Evolutionary conservation across 2,329 filamentous ascomycete genomes (phyloP), one percentile per base, ranked within the genome.

Genomic region (Diaporthe ilicicola): DNA sequence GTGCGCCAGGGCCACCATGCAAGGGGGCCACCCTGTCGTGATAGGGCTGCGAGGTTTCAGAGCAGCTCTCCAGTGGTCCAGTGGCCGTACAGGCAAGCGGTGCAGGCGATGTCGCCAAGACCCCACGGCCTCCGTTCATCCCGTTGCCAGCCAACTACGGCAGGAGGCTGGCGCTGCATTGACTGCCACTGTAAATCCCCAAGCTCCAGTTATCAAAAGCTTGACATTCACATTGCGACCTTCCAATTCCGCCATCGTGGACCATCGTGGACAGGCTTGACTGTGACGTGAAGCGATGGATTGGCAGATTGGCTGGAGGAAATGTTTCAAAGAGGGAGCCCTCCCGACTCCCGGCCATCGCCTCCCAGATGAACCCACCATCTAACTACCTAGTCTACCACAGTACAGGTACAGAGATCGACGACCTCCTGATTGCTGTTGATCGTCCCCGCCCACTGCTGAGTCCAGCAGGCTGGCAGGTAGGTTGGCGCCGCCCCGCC

Each of bases 371-470:
- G 50, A 7, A 5, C 39, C 32, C 44, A 22, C 39, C 22, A 53
- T 55, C 37, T 22, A 24, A 22, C 32, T 34, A n/a, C n/a, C n/a
- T n/a, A n/a, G n/a, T n/a, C n/a, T n/a, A n/a, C 32, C 9, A 34
- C 32, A 34, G 32, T 34, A 34, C 32, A 42, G 48, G 50, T 50
- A 48, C n/a, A 27, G 39, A 55, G 65, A 71, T 69, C 70, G 55
- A 56, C 65, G 51, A 61, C 53, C 53, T 50, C 66, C 53, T 68
- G 55, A 50, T 42, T 27, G 67, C 55, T 62, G 70, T 48, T 62
- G 65, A 71, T 71, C 70, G 39, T 22, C 32, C 27, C 39, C 56
- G 39, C 32, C 56, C n/a, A 61, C 17, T n/a, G n/a, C n/a, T n/a
- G n/a, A 39, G 56, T 44, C 37, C 37, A 61, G 9, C 9, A 24